These are phyloP conservation scores for Fusarium miscanthi DNA, from an alignment of 2,329 filamentous ascomycete species.

Conservation along the genomic window DNA sequence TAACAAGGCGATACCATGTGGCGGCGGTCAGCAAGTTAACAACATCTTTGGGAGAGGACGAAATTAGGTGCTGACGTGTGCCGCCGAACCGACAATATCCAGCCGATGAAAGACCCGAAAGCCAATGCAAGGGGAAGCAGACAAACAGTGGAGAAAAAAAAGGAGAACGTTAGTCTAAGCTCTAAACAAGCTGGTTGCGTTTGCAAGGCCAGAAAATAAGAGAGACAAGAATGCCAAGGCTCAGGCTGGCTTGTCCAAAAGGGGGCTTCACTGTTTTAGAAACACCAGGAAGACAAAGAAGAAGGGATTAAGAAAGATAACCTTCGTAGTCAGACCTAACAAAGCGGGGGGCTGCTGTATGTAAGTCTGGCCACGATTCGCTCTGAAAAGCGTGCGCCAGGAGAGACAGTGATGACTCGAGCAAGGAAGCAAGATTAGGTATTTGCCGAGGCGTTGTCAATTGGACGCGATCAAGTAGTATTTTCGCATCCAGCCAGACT, in stretches of 20 bases:
- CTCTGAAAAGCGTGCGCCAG: slow-evolving; percentile 8
- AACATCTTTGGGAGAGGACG: background rate
- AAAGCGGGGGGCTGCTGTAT: background rate
- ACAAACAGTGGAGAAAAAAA: slow-evolving; percentile 23
- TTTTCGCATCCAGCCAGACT: slow-evolving; percentile 7
- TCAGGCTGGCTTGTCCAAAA: background rate
- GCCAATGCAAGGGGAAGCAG: slow-evolving; percentile 21
- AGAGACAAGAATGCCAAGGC: background rate
- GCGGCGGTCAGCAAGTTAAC: slow-evolving; percentile 1
- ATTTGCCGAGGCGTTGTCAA: slow-evolving; percentile 1
- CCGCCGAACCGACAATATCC: slow-evolving; percentile 7
- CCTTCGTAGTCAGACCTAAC: background rate
- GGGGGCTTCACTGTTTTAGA: slow-evolving; percentile 7
- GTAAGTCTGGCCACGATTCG: background rate
- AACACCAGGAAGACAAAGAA: background rate
- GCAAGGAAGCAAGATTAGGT: slow-evolving; percentile 4
- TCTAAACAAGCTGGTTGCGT: background rate
- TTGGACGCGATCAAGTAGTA: background rate
- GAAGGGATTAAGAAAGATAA: background rate
- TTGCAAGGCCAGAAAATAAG: background rate
- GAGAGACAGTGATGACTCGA: slow-evolving; percentile 8
- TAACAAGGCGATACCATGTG: slow-evolving; percentile 17
- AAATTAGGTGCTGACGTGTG: slow-evolving; percentile 45
- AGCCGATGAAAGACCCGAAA: slow-evolving; percentile 1
- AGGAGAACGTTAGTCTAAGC: slow-evolving; percentile 1